Conservation (phyloP, 1,284 basidiomycete species). For the Leccinum subrobustum region DNA sequence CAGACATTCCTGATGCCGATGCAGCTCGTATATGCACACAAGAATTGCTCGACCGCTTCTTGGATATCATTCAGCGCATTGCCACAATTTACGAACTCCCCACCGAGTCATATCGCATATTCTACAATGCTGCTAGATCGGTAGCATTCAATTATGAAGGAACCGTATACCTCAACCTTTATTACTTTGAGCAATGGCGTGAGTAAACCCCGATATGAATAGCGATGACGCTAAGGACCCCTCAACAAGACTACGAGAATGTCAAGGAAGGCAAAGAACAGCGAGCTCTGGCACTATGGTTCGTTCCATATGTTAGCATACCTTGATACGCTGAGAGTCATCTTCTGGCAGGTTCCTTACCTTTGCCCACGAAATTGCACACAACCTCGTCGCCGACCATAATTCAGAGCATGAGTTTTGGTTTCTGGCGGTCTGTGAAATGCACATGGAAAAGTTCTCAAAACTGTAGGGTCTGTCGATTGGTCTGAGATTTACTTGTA, state of each 20-base stretch:
- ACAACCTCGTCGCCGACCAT: neutral
- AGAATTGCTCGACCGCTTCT: conserved; percentile 60
- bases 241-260: conserved; percentile 59
- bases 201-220: conserved; percentile 27
- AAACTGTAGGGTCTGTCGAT: neutral
- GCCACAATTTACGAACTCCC: conserved; percentile 60
- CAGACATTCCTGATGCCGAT: conserved; percentile 34
- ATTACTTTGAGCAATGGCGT: conserved; percentile 82
- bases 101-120: conserved; percentile 74
- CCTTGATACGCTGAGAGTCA: neutral
- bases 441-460: neutral
- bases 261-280: conserved; percentile 56
- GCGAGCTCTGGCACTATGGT: conserved; percentile 81
- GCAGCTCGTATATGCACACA: conserved; percentile 38
- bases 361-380: neutral
- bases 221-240: conserved; percentile 15
- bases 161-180: conserved; percentile 85
- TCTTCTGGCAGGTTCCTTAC: neutral
- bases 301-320: conserved; percentile 8
- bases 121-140: conserved; percentile 79
- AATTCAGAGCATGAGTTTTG: neutral
- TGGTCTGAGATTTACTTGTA: neutral
- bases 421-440: neutral
- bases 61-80: conserved; percentile 55
- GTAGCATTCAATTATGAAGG: conserved; percentile 95